Percentiles rank a stretch among this genome's conserved stretches.
These are phyloP conservation scores for Entelexis paramagnoliae DNA, from an alignment of 1,139 yeast genomes.

Conservation along the genomic window DNA sequence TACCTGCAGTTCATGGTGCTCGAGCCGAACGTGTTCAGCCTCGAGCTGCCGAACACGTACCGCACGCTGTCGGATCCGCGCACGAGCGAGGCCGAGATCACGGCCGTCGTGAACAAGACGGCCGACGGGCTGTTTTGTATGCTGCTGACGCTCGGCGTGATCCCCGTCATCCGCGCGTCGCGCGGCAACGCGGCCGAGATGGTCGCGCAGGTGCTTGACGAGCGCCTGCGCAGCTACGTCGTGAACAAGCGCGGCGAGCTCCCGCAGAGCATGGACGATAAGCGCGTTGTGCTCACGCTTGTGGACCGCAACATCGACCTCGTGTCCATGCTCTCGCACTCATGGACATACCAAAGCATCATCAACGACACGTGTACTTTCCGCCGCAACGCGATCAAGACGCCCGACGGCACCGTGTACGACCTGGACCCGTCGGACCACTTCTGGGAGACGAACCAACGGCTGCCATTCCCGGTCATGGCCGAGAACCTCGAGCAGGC, in stretches of 20 bases:
- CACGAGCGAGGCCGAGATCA: slow-evolving; percentile 67
- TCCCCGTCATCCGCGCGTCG: slow-evolving; percentile 87
- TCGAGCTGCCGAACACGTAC: slow-evolving; percentile 60
- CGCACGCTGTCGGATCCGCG: slow-evolving; percentile 57
- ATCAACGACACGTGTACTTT: slow-evolving; percentile 83
- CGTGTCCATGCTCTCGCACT: slow-evolving; percentile 88
- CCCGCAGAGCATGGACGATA: slow-evolving; percentile 19
- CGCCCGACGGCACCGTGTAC: slow-evolving; percentile 43
- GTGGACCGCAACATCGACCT: slow-evolving; percentile 84
- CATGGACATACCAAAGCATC: slow-evolving; percentile 96
- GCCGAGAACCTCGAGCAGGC: slow-evolving; percentile 91
- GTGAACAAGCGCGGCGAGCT: slow-evolving; percentile 46
- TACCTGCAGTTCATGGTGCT: slow-evolving; percentile 85
- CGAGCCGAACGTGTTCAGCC: slow-evolving; percentile 79
- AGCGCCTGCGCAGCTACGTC: slow-evolving; percentile 71
- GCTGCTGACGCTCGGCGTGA: slow-evolving; percentile 61
- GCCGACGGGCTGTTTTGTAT: slow-evolving; percentile 74
- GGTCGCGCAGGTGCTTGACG: slow-evolving; percentile 78
- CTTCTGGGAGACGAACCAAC: slow-evolving; percentile 78
- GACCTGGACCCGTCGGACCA: slow-evolving; percentile 90
- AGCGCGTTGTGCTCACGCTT: slow-evolving; percentile 64
- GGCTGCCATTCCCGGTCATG: slow-evolving; percentile 92
- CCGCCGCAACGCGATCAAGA: slow-evolving; percentile 65
- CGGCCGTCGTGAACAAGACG: slow-evolving; percentile 52
- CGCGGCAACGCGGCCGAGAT: slow-evolving; percentile 93